Evolutionary conservation across 306 rosid species (phyloP).

Genomic region (Vigna hirtella): DNA sequence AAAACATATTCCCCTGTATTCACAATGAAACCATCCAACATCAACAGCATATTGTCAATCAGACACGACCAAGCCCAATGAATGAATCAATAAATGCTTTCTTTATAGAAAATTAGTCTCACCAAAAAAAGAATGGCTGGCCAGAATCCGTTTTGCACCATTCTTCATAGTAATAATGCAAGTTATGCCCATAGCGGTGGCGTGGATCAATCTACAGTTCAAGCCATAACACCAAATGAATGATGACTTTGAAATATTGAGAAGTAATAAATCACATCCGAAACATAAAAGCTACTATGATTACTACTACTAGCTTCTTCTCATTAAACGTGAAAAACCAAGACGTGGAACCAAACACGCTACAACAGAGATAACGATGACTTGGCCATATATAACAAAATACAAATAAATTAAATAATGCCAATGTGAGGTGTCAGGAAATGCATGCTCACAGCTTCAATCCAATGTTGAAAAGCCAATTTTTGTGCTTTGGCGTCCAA

Average conservation of each 20-base stretch:
- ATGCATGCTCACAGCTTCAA: conserved; percentile 77
- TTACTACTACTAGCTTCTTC: background rate
- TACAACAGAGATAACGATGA: background rate
- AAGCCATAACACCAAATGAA: background rate
- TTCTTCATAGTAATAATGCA: conserved; percentile 77
- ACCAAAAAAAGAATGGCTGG: conserved; percentile 96
- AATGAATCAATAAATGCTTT: background rate
- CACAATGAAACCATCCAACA: conserved; percentile 23
- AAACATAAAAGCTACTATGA: background rate
- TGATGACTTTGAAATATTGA: background rate
- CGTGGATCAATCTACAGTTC: conserved; percentile 87
- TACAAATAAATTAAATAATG: background rate
- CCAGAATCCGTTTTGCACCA: conserved; percentile 85
- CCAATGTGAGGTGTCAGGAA: background rate
- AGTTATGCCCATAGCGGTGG: conserved; percentile 95
- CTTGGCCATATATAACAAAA: conserved; percentile 17
- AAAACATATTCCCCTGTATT: conserved; percentile 13
- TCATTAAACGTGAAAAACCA: background rate
- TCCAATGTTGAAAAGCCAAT: conserved; percentile 98
- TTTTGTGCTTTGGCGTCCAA: conserved; percentile 88
- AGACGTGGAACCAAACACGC: background rate
- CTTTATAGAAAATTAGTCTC: conserved; percentile 23
- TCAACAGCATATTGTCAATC: background rate
- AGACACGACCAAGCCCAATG: background rate
- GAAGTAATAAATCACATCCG: background rate